Percentiles rank a stretch among this genome's conserved stretches.
phyloP scores from a whole-genome alignment of 2,329 filamentous ascomycete genomes.

The Cladosporium sp. region DNA sequence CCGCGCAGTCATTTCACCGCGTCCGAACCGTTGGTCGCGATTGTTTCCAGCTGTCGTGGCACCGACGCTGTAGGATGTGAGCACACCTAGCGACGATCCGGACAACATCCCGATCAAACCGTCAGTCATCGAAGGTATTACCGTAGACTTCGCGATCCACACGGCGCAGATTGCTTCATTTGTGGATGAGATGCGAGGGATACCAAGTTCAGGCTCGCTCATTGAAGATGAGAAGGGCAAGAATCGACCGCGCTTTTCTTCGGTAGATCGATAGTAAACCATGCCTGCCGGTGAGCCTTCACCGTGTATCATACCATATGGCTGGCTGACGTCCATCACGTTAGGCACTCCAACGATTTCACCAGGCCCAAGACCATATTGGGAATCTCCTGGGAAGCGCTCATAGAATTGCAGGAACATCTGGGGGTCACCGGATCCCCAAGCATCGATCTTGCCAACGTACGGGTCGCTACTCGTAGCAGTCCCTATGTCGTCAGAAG shows the following conservation, averaged over 20 bases:
- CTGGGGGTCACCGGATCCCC: constrained; percentile 76
- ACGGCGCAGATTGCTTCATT: constrained; percentile 73
- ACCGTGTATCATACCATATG: constrained; percentile 78
- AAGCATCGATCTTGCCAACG: constrained; percentile 72
- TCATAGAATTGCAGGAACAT: constrained; percentile 77
- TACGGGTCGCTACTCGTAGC: constrained; percentile 81
- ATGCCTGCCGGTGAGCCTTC: constrained; percentile 84
- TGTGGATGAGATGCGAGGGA: constrained; percentile 71
- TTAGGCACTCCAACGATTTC: constrained; percentile 76
- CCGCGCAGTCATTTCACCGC: constrained; percentile 78
- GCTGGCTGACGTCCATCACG: constrained; percentile 85
- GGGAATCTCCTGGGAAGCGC: constrained; percentile 68
- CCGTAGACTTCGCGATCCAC: constrained; percentile 84
- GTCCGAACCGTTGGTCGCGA: constrained; percentile 62
- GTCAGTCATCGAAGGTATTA: constrained; percentile 69
- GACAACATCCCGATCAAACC: constrained; percentile 79
- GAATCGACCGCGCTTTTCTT: constrained; percentile 76
- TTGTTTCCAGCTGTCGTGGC: constrained; percentile 49
- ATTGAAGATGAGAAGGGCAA: constrained; percentile 62
- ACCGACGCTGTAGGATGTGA: constrained; percentile 75
- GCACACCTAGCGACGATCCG: constrained; percentile 78
- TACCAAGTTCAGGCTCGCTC: constrained; percentile 66
- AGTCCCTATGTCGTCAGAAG: constrained; percentile 72
- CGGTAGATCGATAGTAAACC: constrained; percentile 71
- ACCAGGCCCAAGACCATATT: constrained; percentile 77